Evolutionary conservation across 768 basidiomycete species (phyloP), one percentile per base, ranked within the genome.

Genomic region (Lentinula raphanica): DNA sequence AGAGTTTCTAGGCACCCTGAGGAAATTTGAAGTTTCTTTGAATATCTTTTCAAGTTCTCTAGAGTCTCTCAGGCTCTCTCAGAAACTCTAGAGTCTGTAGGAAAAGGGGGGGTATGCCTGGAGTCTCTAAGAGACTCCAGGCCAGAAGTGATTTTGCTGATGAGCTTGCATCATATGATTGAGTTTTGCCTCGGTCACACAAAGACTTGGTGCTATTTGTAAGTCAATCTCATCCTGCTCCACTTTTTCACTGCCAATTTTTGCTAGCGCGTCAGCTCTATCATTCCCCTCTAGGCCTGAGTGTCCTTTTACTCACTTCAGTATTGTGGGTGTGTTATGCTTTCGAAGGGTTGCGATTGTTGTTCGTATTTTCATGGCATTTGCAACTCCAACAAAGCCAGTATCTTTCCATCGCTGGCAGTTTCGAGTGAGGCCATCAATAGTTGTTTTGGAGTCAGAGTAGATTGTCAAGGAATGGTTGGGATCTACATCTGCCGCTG

Each of bases 301-400:
- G 45, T 70, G 68, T 0, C 69, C 70, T 59, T 69, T 69, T 0
- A 64, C 50, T 67, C 68, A 68, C 50, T 62, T 31, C 29, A 71
- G 63, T 4, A 13, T 5, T 3, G 68, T 69, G 0, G 49, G 46
- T 2, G 68, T 64, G 1, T 59, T 39, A 12, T 63, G 35, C 3
- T 9, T 0, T 23, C 64, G 11, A 5, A 71, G 40, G 9, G 39
- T 29, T 35, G 49, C 51, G 9, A 54, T 25, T 5, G 51, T 54
- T 25, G n/a, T 29, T 53, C 9, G 12, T 25, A 11, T 32, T 8
- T 53, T 25, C 11, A 11, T 11, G 9, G 12, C n/a, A 23, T 48
- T 48, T 11, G 11, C 9, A 11, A 48, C 21, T 11, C 21, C 46
- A 9, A 23, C 25, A 23, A 17, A 48, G 46, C 46, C 46, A 11